Base-by-base conservation (phyloP, 257 asterid species). In the Nicotiana attenuata region DNA sequence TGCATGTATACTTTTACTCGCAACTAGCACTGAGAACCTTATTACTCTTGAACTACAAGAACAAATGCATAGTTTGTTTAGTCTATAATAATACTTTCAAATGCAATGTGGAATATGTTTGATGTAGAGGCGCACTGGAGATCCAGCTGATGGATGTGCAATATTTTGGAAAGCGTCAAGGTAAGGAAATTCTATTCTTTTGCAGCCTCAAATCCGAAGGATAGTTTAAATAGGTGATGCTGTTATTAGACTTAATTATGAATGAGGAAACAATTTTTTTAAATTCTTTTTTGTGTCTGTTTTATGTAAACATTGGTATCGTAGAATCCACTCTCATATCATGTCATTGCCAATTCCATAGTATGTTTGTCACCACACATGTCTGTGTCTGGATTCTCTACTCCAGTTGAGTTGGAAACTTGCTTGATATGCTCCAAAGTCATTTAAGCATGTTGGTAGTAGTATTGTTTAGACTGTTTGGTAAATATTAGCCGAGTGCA, bases 141-240 rank as follows among this genome's bases (percentile, higher is more conserved):
- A 88, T 85, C 93, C 93, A 65, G 89, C 87, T 45, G 99, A 96
- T 90, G 99, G 99, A 65, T 96, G 99, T 91, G 98, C 99, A 80
- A 90, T 89, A 84, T 94, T 96, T 86, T 96, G 99, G 99, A 93
- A 93, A 84, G 85, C 64, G 64, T 91, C 97, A 83, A 91, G 97
- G 99, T 92, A 88, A 78, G 79, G 52, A 68, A 65, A 50, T 85
- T 80, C 61, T 71, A 31, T 86, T 77, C 81, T 82, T 77, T 82
- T 56, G 76, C 76, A 71, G 64, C 84, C 56, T 82, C 57, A 35
- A 19, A 28, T 64, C 5, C 0, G 41, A 50, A 50, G 79, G 24
- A 73, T 73, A 47, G 22, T 47, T 24, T 65, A 73, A 47, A 47
- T 47, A 24, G 38, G 50, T 38, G 50, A 47, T 47, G 79, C 38